Evolutionary conservation across 2,329 filamentous ascomycete species (phyloP), one percentile per base, ranked within the genome.

Genomic region (Xylariaceae sp.): DNA sequence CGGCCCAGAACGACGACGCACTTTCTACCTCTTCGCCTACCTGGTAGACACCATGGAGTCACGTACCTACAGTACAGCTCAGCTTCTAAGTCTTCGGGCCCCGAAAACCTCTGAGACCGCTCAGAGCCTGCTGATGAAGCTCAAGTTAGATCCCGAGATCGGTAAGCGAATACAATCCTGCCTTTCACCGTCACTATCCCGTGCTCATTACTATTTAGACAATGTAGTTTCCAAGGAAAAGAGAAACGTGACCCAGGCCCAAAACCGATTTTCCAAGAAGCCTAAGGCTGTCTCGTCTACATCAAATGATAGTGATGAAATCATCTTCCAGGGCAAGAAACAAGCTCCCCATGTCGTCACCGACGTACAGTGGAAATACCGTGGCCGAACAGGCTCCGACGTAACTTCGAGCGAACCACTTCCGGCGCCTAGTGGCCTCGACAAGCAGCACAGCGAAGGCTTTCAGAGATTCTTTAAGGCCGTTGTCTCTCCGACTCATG

Each of bases 401-500:
- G 62, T 73, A n/a, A 63, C 67, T 15, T 68, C 70, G 36, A 70
- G 66, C 35, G 79, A 79, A 40, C 81, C 82, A 6, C 71, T 83
- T 29, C 72, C 79, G 44, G 82, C 82, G 18, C 83, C 83, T 9
- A 68, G 76, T 16, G 81, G 77, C 7, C 68, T 81, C 27, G 70
- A 68, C 30, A 79, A 81, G 21, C 84, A 87, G 66, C 79, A 81
- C 60, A 79, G 78, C 27, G 83, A 87, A 66, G 85, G 85, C n/a
- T 88, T 88, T 61, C 81, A 85, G 67, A 77, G 80, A 46, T 88
- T 88, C 65, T 87, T 84, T 72, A 84, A 85, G 65, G 83, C 84
- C 9, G 85, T 87, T n/a, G 78, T 83, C 4, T 88, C 85, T 27
- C 85, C 85, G 6, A 85, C 83, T 11, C 83, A 87, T 67, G 80